Conservation (phyloP, 108 stramenopile genomes). For the Thalassiosira profunda region DNA sequence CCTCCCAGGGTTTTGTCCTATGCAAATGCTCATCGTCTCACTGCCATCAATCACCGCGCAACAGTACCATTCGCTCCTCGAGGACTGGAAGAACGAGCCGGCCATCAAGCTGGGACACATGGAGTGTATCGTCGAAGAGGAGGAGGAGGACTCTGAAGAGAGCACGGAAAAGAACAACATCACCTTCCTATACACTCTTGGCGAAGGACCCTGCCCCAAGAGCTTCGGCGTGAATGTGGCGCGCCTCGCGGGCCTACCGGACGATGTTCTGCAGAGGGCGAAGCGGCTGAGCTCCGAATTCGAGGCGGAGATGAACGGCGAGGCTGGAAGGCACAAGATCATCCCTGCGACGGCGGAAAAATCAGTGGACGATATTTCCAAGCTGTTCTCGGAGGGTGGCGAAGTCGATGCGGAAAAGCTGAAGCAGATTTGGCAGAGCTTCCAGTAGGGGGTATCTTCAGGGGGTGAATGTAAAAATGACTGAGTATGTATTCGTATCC, state of each 20-base stretch:
- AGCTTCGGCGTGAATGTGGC: conserved; percentile 99
- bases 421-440: conserved; percentile 23
- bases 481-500: not conserved
- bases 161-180: conserved; percentile 67
- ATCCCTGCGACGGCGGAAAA: conserved; percentile 29
- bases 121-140: conserved; percentile 95
- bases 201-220: conserved; percentile 94
- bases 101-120: conserved; percentile 96
- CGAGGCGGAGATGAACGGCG: conserved; percentile 77
- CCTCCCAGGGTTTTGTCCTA: not conserved
- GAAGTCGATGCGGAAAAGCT: conserved; percentile 6
- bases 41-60: too few species aligned
- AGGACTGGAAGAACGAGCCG: conserved; percentile 90
- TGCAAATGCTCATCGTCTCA: too few species aligned
- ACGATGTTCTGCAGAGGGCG: conserved; percentile 90
- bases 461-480: not conserved
- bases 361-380: not conserved
- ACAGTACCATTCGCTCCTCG: conserved; percentile 89
- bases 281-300: conserved; percentile 76
- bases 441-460: conserved; percentile 15
- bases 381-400: conserved; percentile 7
- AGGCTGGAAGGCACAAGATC: conserved; percentile 27
- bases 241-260: conserved; percentile 95
- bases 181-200: conserved; percentile 98
- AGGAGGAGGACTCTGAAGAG: conserved; percentile 37